Evolutionary conservation across 345 rosid species (phyloP), one percentile per base, ranked within the genome.

Genomic region (Excoecaria agallocha): DNA sequence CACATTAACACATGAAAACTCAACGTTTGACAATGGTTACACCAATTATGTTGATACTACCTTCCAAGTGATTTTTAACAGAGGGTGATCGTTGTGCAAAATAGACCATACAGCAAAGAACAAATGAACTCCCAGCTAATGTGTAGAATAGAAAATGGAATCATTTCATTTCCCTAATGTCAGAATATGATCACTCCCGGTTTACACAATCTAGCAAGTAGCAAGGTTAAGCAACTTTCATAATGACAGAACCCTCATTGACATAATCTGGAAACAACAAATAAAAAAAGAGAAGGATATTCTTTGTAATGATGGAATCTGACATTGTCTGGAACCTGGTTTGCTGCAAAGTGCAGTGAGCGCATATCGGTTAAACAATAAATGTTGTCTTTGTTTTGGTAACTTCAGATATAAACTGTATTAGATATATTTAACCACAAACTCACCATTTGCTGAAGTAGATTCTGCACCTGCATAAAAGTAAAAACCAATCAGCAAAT

Each of bases 251-350:
- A 59, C 45, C 38, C 17, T 37, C 55, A 37, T 5, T 39, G 13
- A 55, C 9, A 37, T 46, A 62, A 72, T 63, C 24, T 45, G 65
- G 45, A 43, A 43, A 45, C 24, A 71, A 19, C 43, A 24, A 8
- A 24, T 41, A 37, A 71, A 71, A 22, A 9, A 12, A 16, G 38
- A 71, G 67, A 58, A 69, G 79, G 58, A 77, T 61, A 88, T 91
- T 87, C 92, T 94, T 94, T 66, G 87, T 66, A 68, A 94, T 77
- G 80, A 94, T 90, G 78, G 97, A 90, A 63, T 94, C 98, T 0
- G 98, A 94, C 97, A 92, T 92, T 55, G 93, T 84, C 87, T 90
- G 98, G 88, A 94, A 92, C 77, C 96, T 88, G 72, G 86, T 70
- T 92, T 94, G 98, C 98, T 92, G 92, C 83, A 88, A 80, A 83